phyloP scores from a whole-genome alignment of 495 filamentous ascomycete species.

The Podospora australis region DNA sequence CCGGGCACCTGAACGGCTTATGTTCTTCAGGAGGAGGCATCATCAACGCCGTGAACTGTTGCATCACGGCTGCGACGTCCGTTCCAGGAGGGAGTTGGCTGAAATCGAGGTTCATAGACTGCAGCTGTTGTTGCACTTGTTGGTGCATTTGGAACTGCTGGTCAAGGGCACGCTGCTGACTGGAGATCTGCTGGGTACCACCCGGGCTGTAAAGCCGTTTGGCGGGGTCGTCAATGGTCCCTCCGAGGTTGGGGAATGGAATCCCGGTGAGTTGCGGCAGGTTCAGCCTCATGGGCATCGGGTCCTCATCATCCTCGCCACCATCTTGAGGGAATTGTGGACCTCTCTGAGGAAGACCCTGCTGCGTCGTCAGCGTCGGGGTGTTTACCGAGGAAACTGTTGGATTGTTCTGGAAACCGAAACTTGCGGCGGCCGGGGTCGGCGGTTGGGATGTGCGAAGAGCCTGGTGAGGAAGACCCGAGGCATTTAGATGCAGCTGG shows the following conservation, averaged over 20 bases:
- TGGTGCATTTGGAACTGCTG: slow-evolving; percentile 31
- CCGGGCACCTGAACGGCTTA: slow-evolving; percentile 95
- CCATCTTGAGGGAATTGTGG: slow-evolving; percentile 49
- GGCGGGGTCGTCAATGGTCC: slow-evolving; percentile 90
- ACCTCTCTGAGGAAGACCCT: slow-evolving; percentile 31
- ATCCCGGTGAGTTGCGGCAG: slow-evolving; percentile 35
- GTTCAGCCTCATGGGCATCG: slow-evolving; percentile 54
- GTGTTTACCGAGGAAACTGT: slow-evolving; percentile 98
- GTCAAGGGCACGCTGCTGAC: slow-evolving; percentile 41
- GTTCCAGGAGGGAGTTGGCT: slow-evolving; percentile 67
- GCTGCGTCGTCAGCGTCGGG: slow-evolving; percentile 69
- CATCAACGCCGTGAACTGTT: slow-evolving; percentile 60
- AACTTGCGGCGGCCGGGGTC: slow-evolving; percentile 69
- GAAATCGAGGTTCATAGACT: slow-evolving; percentile 56
- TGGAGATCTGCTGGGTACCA: slow-evolving; percentile 48
- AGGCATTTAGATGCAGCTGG: slow-evolving; percentile 63
- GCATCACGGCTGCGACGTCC: slow-evolving; percentile 67
- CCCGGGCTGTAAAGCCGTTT: slow-evolving; percentile 86
- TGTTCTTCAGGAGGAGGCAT: slow-evolving; percentile 62
- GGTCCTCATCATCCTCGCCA: slow-evolving; percentile 42
- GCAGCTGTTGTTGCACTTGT: slow-evolving; percentile 53
- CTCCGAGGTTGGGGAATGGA: slow-evolving; percentile 18
- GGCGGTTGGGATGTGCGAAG: slow-evolving; percentile 79
- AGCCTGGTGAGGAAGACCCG: slow-evolving; percentile 65
- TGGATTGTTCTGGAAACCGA: slow-evolving; percentile 83